Evolutionary conservation across 2,329 filamentous ascomycete genomes (phyloP), one percentile per base, ranked within the genome.

Genomic region (Ophiocordyceps camponoti-saundersi): DNA sequence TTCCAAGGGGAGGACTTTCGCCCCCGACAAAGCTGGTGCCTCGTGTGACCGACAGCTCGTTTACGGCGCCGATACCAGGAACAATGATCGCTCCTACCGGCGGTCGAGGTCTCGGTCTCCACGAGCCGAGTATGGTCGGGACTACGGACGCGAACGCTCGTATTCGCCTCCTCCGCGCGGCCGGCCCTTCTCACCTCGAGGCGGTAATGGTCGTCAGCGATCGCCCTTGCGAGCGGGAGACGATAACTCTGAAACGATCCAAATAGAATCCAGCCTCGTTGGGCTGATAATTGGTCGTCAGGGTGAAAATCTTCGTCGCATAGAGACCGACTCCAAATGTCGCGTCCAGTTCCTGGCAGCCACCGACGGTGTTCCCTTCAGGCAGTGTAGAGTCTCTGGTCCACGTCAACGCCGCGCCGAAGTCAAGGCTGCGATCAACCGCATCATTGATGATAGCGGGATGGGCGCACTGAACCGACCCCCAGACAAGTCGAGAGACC

Each of bases 231-330:
- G 68, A 45, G 67, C 68, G 53, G 51, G 65, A 40, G 79, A 83
- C 55, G 84, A 87, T 53, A 83, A 81, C 56, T 75, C 77, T 22
- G 88, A 95, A 65, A 84, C 82, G 22, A 88, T 95, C 53, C 77
- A 83, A 56, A 87, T 95, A 57, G 87, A 94, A 59, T 87, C 85
- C 21, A 85, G 80, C 56, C 73, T 94, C 44, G 88, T 95, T 46
- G 88, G 88, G 41, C 71, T 95, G 32, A 93, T 95, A 57, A 95
- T 95, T 59, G 88, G 88, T 46, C 79, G 88, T 50, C 84, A 89
- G 58, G 88, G 88, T 53, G 89, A 95, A 66, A 95, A 93, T 55
- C 69, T 95, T 42, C 75, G 86, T 53, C 80, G 85, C 49, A 86
- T 95, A 53, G 89, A 95, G 63, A 71, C 77, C 43, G 86, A 93